phyloP scores from a whole-genome alignment of 2,329 filamentous ascomycete genomes.

The Penicillium glabrum region DNA sequence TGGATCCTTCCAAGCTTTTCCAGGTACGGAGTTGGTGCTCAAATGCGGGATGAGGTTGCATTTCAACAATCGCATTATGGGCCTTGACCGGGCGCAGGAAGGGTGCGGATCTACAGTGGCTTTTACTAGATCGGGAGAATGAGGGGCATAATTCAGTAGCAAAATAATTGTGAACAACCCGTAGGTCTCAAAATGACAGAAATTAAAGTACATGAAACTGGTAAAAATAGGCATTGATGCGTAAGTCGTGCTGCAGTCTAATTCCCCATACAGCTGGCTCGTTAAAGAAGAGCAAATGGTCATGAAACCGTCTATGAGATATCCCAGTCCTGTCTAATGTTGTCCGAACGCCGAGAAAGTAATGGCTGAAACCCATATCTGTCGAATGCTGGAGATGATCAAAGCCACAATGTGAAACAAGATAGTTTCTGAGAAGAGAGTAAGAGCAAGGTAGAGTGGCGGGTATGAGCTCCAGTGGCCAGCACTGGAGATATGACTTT shows the following conservation, averaged over 20 bases:
- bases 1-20: not conserved
- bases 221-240: constrained; percentile 5
- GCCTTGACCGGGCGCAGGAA: not conserved
- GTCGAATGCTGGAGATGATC: not conserved
- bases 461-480: constrained; percentile 13
- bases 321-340: constrained; percentile 14
- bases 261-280: constrained; percentile 7
- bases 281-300: constrained; percentile 9
- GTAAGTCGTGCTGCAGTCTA: constrained; percentile 16
- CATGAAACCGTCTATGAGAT: constrained; percentile 14
- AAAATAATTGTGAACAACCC: not conserved
- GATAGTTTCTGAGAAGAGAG: not conserved
- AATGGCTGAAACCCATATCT: not conserved
- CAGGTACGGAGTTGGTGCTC: not conserved
- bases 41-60: constrained; percentile 4
- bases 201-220: constrained; percentile 8
- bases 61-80: constrained; percentile 1
- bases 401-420: not conserved
- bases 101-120: not conserved
- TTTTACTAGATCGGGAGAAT: not conserved
- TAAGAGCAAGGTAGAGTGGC: not conserved
- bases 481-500: constrained; percentile 13
- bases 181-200: not conserved
- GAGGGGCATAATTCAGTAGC: not conserved
- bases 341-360: constrained; percentile 9